These are phyloP conservation scores for Trichophyton equinum DNA, from an alignment of 2,329 filamentous ascomycete genomes.

Conservation along the genomic window DNA sequence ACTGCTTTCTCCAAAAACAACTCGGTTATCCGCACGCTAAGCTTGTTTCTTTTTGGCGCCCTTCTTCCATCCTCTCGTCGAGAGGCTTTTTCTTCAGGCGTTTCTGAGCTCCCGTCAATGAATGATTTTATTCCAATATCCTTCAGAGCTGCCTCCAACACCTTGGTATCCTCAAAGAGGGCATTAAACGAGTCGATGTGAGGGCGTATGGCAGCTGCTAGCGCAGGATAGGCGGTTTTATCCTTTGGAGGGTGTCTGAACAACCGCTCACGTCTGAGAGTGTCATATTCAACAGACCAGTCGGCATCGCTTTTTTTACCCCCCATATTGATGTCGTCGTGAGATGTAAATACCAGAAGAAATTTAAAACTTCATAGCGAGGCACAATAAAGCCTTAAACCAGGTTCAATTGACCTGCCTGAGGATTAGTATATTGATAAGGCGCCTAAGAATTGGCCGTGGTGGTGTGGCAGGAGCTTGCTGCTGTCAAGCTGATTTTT, in stretches of 20 bases:
- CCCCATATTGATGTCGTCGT: slow-evolving; percentile 26
- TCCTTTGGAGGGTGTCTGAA: slow-evolving; percentile 83
- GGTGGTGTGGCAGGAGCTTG: neutral
- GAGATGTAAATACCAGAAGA: neutral
- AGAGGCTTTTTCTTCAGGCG: slow-evolving; percentile 25
- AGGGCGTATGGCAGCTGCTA: slow-evolving; percentile 74
- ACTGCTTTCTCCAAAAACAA: slow-evolving; percentile 71
- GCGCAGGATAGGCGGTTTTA: slow-evolving; percentile 71
- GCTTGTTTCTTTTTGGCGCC: slow-evolving; percentile 50
- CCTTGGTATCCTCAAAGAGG: slow-evolving; percentile 61
- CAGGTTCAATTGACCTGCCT: neutral
- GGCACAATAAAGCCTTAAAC: neutral
- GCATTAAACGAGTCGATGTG: slow-evolving; percentile 95
- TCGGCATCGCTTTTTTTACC: slow-evolving; percentile 49
- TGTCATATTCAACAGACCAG: slow-evolving; percentile 82
- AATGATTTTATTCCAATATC: slow-evolving; percentile 87
- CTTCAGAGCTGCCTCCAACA: slow-evolving; percentile 60
- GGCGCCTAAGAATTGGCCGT: neutral
- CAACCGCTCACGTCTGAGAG: slow-evolving; percentile 70
- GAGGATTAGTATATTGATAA: neutral
- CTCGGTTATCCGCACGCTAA: slow-evolving; percentile 67
- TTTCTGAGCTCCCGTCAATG: slow-evolving; percentile 58
- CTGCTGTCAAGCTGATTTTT: neutral
- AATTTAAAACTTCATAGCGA: neutral
- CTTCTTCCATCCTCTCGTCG: slow-evolving; percentile 43